phyloP scores from a whole-genome alignment of 2,329 filamentous ascomycete genomes.

The Calonectria crousiana region DNA sequence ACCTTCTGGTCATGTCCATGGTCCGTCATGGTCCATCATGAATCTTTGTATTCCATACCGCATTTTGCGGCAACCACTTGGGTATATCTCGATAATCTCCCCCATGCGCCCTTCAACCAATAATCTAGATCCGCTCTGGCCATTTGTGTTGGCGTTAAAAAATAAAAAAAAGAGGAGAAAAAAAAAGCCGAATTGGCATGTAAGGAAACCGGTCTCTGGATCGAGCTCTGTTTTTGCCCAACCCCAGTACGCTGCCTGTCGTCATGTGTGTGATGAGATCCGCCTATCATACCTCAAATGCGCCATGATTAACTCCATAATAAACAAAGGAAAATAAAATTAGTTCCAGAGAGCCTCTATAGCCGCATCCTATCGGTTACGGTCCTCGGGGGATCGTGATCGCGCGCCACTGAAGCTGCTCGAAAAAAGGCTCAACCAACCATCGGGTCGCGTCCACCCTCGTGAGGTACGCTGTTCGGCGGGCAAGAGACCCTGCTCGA shows the following conservation, averaged over 20 bases:
- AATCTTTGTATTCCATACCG: conserved; percentile 11
- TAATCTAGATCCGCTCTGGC: conserved; percentile 16
- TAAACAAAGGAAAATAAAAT: neutral
- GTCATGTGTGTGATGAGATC: neutral
- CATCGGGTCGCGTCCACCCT: conserved; percentile 44
- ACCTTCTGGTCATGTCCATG: neutral
- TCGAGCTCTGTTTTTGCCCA: conserved; percentile 10
- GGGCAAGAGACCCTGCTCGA: conserved; percentile 57
- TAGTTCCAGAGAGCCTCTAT: neutral
- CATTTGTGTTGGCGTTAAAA: neutral
- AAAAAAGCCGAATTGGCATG: neutral
- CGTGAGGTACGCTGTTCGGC: conserved; percentile 36
- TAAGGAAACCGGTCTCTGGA: conserved; percentile 1
- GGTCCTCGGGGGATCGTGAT: conserved; percentile 44
- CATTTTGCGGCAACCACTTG: conserved; percentile 5
- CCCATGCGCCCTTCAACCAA: conserved; percentile 13
- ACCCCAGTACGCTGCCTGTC: conserved; percentile 1
- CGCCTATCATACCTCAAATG: conserved; percentile 5
- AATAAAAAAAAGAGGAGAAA: neutral
- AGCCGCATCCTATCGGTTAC: conserved; percentile 30
- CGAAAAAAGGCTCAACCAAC: conserved; percentile 56
- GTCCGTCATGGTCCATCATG: neutral
- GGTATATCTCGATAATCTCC: conserved; percentile 21
- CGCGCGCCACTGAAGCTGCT: conserved; percentile 40
- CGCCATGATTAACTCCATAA: conserved; percentile 12